Percentiles rank a stretch among this genome's conserved stretches.
Evolutionary conservation across 768 basidiomycete genomes (phyloP).

Genomic region (Xerocomellus chrysenteron): DNA sequence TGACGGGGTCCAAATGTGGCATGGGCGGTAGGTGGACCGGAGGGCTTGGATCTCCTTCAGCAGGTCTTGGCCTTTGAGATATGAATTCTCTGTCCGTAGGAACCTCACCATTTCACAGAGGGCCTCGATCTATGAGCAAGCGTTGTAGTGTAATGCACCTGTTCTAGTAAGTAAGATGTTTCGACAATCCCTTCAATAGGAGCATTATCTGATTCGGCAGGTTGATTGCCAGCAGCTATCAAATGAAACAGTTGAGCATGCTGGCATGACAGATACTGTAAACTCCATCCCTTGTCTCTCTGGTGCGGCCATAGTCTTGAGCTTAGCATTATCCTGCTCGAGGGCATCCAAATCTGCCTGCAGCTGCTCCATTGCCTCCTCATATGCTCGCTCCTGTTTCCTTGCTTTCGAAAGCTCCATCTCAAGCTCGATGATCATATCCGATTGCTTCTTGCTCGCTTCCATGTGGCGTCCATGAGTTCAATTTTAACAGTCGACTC

Average conservation of each 20-base stretch:
- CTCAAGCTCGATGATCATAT: slow-evolving; percentile 80
- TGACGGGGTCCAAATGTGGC: slow-evolving; percentile 66
- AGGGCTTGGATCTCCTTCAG: slow-evolving; percentile 78
- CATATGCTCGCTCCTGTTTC: slow-evolving; percentile 87
- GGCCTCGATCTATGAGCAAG: slow-evolving; percentile 68
- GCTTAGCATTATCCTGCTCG: slow-evolving; percentile 84
- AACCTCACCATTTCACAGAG: slow-evolving; percentile 89
- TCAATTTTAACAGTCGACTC: slow-evolving; percentile 92
- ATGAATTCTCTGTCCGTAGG: slow-evolving; percentile 91
- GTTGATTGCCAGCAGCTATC: slow-evolving; percentile 47
- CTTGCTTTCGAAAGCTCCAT: slow-evolving; percentile 72
- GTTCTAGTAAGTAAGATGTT: slow-evolving; percentile 84
- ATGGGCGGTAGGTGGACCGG: slow-evolving; percentile 51
- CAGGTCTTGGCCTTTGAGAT: slow-evolving; percentile 90
- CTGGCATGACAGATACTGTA: not conserved
- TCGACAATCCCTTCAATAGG: slow-evolving; percentile 81
- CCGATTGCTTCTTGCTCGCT: slow-evolving; percentile 85
- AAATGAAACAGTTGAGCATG: not conserved
- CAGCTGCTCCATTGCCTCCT: slow-evolving; percentile 91
- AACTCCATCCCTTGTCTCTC: slow-evolving; percentile 65
- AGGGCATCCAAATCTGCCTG: slow-evolving; percentile 84
- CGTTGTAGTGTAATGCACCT: slow-evolving; percentile 45
- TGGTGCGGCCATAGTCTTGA: slow-evolving; percentile 66
- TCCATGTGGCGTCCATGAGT: slow-evolving; percentile 90
- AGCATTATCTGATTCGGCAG: slow-evolving; percentile 57